A percentile compares a stretch with the other conserved stretches of the same genome.
phyloP scores from a whole-genome alignment of 805 yeast genomes.

The Sugiyamaella chiloensis region DNA sequence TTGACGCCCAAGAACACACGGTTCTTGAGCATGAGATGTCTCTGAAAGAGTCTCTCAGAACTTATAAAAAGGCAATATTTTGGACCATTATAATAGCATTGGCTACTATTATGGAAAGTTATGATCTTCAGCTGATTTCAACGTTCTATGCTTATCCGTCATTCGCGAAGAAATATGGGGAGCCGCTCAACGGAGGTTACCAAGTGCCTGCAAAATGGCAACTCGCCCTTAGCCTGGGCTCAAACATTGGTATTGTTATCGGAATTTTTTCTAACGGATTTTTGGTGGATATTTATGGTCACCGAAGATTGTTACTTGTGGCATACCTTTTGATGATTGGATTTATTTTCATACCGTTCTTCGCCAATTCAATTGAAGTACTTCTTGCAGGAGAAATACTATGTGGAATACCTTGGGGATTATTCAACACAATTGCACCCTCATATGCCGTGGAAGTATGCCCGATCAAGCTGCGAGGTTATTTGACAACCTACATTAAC shows the following conservation, averaged over 20 bases:
- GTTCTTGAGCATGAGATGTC: constrained; percentile 30
- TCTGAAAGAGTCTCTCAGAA: constrained; percentile 29
- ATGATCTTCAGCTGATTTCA: constrained; percentile 40
- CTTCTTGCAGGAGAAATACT: constrained; percentile 39
- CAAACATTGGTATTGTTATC: constrained; percentile 39
- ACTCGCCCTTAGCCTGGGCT: constrained; percentile 20
- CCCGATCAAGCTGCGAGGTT: constrained; percentile 48
- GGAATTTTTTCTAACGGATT: constrained; percentile 47
- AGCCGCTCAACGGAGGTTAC: constrained; percentile 2
- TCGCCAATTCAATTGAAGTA: constrained; percentile 39
- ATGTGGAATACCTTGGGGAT: constrained; percentile 48
- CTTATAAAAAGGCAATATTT: constrained; percentile 42
- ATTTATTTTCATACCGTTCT: constrained; percentile 46
- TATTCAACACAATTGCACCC: constrained; percentile 47
- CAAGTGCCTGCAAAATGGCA: constrained; percentile 26
- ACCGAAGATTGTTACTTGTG: constrained; percentile 40
- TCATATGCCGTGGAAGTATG: constrained; percentile 55
- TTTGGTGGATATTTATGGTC: constrained; percentile 46
- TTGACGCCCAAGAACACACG: constrained; percentile 8
- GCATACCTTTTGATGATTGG: constrained; percentile 35
- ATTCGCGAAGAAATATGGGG: constrained; percentile 44
- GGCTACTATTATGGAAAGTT: constrained; percentile 49
- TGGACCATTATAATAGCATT: constrained; percentile 46
- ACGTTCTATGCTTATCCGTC: constrained; percentile 46
- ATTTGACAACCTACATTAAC: constrained; percentile 49